Conservation (phyloP, 148 eudicot genomes). For the Amaranthus hypochondriacus region DNA sequence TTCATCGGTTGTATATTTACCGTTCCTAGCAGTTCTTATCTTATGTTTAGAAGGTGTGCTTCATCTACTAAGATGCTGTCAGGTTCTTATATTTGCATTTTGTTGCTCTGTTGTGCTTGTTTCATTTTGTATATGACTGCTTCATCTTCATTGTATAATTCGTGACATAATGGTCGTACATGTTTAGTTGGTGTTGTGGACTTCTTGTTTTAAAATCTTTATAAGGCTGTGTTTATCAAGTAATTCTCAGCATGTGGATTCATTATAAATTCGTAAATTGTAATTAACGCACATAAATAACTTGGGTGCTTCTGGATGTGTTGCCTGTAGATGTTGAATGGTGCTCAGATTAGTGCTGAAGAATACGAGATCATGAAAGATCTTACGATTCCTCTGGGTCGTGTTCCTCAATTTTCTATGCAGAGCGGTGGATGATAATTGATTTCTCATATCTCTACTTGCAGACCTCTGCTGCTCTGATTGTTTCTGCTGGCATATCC, state of each 20-base stretch:
- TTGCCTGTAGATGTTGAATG: slow-evolving; percentile 55
- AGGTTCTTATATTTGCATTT: neutral
- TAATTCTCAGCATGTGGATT: neutral
- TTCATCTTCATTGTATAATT: too few species aligned
- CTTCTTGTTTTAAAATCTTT: too few species aligned
- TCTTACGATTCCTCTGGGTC: slow-evolving; percentile 70
- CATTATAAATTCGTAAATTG: neutral
- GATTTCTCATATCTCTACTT: too few species aligned
- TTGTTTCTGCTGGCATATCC: neutral
- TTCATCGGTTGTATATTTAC: neutral
- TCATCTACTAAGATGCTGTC: neutral
- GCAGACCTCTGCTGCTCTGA: neutral
- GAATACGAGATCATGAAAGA: slow-evolving; percentile 81
- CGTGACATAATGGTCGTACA: too few species aligned
- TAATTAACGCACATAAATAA: neutral
- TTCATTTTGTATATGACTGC: too few species aligned
- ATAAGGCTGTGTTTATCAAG: neutral
- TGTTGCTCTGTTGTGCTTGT: too few species aligned
- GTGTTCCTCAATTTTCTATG: slow-evolving; percentile 57
- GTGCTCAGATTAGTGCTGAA: slow-evolving; percentile 55
- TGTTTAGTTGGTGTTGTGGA: too few species aligned
- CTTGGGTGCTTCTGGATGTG: slow-evolving; percentile 6
- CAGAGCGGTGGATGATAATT: slow-evolving; percentile 55
- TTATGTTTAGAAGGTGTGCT: neutral
- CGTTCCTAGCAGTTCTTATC: neutral